Evolutionary conservation across 257 asterid species (phyloP), one percentile per base, ranked within the genome.

Genomic region (Plantago elongata): DNA sequence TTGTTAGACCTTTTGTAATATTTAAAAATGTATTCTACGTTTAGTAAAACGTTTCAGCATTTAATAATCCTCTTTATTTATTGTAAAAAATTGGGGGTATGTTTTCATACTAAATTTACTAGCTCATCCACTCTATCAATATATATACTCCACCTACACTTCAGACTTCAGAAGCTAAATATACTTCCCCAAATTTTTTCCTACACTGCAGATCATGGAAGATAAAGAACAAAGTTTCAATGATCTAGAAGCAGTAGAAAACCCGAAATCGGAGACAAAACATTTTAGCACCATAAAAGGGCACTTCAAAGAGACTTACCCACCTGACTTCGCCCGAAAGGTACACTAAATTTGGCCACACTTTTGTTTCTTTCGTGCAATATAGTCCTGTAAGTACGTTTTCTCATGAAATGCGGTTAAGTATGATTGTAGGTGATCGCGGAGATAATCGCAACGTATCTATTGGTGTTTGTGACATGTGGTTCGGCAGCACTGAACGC

Each of bases 391-490:
- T 11, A 13, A n/a, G n/a, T n/a, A 27, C 16, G 17, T n/a, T n/a
- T 49, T 22, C 27, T 22, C 54, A 49, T 49, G 54, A 48, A 48
- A n/a, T 48, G 52, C 5, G 13, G 13, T 16, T 18, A 13, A 13
- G 16, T n/a, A 48, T 3, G n/a, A 16, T 48, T 11, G 48, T 15
- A 87, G 97, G 95, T 87, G 44, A 64, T 75, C 9, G 86, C 97
- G 0, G 97, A 90, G 66, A 50, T 74, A 61, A 78, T 87, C 7
- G 88, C 96, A 3, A 87, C 90, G 5, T 90, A 69, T 38, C 74
- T 90, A 4, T 55, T 90, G 77, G 96, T 90, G 66, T 90, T 90
- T 55, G 93, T 82, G 51, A 83, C 96, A 4, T 85, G 96, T 74
- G 97, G 97, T 27, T 55, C 90, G 16, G 90, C 97, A 5, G 90